Base-by-base conservation (phyloP, 768 basidiomycete genomes). In the Suillus brevipes region DNA sequence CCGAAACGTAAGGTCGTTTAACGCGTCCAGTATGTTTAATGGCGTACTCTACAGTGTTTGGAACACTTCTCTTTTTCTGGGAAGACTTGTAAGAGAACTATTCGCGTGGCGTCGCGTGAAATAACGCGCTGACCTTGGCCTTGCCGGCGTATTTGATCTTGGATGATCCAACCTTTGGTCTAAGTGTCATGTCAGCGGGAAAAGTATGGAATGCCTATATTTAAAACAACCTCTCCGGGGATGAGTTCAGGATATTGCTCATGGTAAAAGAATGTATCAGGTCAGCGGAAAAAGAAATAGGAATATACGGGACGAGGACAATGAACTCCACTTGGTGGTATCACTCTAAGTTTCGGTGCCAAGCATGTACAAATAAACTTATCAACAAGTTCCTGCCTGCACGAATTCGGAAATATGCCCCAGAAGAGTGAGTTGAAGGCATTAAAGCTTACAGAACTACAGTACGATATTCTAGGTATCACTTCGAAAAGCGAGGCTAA, bases 241-340 rank as follows among this genome's bases (percentile, higher is more conserved):
- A 43, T 18, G 67, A 34, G 12, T 31, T 18, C 18, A 34, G 13
- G 52, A 64, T 63, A 69, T 76, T 64, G 69, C 66, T 69, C 76
- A 76, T 78, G 65, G 65, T 75, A 74, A 77, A 59, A 43, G 76
- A 77, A 53, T 64, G 75, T 63, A 67, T 68, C 65, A 25, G 66
- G 71, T 72, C 67, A 66, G 72, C 45, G 23, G 59, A 55, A 61
- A 53, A 13, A 50, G 56, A 59, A 9, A 62, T 34, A 59, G 38
- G 63, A 64, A 66, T 68, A 69, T 69, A 65, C 59, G 43, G 56
- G 45, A 61, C 60, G 5, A 67, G 64, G 66, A 69, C 65, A 65
- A 65, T 67, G 64, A 62, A 61, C 67, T 68, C 64, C 65, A 61
- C 34, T 61, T 31, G 34, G n/a, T 40, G 25, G 36, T 12, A 45